phyloP scores from a whole-genome alignment of 129 eudicot genomes.

The Glebionis coronaria region DNA sequence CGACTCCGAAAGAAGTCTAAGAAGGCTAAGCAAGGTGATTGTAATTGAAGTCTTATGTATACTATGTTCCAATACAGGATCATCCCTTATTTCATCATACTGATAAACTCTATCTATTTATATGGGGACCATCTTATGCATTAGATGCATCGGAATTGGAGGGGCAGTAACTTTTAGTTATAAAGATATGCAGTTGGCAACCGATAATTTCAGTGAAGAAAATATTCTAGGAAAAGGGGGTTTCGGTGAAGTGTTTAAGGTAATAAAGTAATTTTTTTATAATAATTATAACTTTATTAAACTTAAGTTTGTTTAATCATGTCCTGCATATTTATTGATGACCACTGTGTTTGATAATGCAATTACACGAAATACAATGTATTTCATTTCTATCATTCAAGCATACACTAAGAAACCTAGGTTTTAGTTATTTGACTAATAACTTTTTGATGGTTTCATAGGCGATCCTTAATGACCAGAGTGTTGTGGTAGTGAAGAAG shows the following conservation, averaged over 20 bases:
- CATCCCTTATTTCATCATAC: constrained; percentile 6
- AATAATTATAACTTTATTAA: too few species aligned
- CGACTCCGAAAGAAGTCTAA: constrained; percentile 36
- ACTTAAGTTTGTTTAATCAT: too few species aligned
- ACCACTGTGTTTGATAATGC: too few species aligned
- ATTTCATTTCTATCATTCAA: not conserved
- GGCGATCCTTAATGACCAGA: constrained; percentile 60
- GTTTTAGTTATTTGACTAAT: constrained; percentile 1
- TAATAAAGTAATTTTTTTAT: not conserved
- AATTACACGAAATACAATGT: too few species aligned
- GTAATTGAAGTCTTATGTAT: not conserved
- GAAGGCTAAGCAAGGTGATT: constrained; percentile 42
- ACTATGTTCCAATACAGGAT: not conserved
- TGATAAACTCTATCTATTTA: not conserved
- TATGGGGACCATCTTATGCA: constrained; percentile 26
- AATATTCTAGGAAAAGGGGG: constrained; percentile 70
- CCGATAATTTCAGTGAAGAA: constrained; percentile 51
- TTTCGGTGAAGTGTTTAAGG: constrained; percentile 77
- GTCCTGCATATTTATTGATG: too few species aligned
- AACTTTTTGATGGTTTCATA: constrained; percentile 6
- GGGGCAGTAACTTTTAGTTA: constrained; percentile 50
- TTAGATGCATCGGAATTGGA: constrained; percentile 45
- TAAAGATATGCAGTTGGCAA: constrained; percentile 53
- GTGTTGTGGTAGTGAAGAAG: constrained; percentile 58
- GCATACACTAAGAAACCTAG: not conserved